phyloP scores from a whole-genome alignment of 441 rosid species.

The Croton setiger region DNA sequence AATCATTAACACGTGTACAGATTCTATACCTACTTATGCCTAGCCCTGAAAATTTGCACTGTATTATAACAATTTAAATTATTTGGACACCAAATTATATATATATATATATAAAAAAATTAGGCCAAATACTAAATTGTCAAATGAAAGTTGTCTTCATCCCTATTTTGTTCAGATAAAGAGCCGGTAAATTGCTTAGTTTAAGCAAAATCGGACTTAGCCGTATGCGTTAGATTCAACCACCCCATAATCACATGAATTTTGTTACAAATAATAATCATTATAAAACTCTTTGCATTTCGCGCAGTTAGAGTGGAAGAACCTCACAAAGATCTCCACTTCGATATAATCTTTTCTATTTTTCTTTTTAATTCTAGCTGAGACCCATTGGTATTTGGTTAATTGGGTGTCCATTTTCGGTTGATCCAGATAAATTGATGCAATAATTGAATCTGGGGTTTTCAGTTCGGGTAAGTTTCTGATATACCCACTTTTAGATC shows the following conservation, averaged over 20 bases:
- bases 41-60: too few relatives aligned
- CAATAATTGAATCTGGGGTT: conserved; percentile 22
- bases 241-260: too few relatives aligned
- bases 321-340: conserved; percentile 6
- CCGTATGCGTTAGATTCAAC: background rate
- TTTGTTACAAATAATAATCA: background rate
- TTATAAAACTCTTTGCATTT: background rate
- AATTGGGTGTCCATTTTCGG: conserved; percentile 19
- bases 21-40: too few relatives aligned
- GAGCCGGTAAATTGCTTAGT: too few relatives aligned
- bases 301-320: background rate
- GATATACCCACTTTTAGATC: conserved; percentile 25
- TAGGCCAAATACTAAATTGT: too few relatives aligned
- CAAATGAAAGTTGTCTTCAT: too few relatives aligned
- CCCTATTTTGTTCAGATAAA: too few relatives aligned
- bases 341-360: background rate
- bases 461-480: conserved; percentile 28
- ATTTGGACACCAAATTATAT: too few relatives aligned
- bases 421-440: conserved; percentile 26
- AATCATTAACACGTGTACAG: too few relatives aligned
- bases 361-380: background rate
- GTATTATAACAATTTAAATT: too few relatives aligned
- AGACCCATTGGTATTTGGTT: conserved; percentile 22
- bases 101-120: too few relatives aligned
- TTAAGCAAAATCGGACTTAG: background rate